A percentile compares a stretch with the other conserved stretches of the same genome.
Evolutionary conservation across 1,284 basidiomycete species (phyloP).

Genomic region (Heterobasidion annosum): DNA sequence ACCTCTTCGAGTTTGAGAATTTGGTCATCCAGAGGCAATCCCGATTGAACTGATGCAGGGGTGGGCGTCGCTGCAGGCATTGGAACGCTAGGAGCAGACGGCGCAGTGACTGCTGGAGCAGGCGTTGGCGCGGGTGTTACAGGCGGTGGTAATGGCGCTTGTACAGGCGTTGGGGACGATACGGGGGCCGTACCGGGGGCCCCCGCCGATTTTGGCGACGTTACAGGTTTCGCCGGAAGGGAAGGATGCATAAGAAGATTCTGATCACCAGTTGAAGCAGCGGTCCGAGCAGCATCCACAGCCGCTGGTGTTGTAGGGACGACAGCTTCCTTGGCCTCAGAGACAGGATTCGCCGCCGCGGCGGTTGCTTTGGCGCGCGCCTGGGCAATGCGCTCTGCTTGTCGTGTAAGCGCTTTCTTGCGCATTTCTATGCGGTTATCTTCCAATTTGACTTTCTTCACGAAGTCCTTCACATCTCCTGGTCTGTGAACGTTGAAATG

Average conservation of each 20-base stretch:
- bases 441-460: constrained; percentile 59
- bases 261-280: constrained; percentile 6
- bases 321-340: constrained; percentile 5
- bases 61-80: constrained; percentile 19
- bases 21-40: constrained; percentile 35
- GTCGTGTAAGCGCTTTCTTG: constrained; percentile 40
- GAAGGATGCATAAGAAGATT: constrained; percentile 55
- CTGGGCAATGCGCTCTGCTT: constrained; percentile 34
- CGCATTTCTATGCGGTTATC: constrained; percentile 56
- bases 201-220: constrained; percentile 8
- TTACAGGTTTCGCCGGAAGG: constrained; percentile 43
- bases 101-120: constrained; percentile 12
- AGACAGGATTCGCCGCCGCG: constrained; percentile 8
- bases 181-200: background rate
- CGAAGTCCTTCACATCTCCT: constrained; percentile 64
- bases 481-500: constrained; percentile 29
- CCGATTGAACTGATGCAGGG: constrained; percentile 14
- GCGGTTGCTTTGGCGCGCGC: constrained; percentile 31
- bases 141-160: background rate
- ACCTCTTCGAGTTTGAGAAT: constrained; percentile 58
- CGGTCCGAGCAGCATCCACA: background rate
- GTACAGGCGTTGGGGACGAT: background rate
- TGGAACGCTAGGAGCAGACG: constrained; percentile 7
- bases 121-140: background rate
- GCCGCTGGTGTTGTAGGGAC: constrained; percentile 8